These are phyloP conservation scores for Porodaedalea pini DNA, from an alignment of 1,284 basidiomycete species.

Conservation along the genomic window DNA sequence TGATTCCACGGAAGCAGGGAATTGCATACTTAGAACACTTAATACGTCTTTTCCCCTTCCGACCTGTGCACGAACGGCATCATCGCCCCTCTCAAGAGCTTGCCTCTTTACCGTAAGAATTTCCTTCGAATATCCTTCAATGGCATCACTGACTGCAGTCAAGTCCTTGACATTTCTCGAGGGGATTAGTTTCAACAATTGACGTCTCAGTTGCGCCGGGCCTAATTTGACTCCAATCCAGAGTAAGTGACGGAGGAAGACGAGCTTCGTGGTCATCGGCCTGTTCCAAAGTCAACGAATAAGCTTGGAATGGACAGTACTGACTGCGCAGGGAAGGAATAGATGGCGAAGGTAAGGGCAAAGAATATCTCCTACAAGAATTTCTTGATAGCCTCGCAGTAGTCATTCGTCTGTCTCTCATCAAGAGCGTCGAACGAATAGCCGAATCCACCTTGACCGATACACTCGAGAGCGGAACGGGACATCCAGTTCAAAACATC, in stretches of 20 bases:
- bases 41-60: conserved; percentile 18
- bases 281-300: too few relatives aligned
- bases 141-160: background rate
- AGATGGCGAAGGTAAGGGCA: too few relatives aligned
- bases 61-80: conserved; percentile 7
- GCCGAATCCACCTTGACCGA: conserved; percentile 27
- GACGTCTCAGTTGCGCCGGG: background rate
- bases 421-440: background rate
- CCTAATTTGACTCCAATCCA: conserved; percentile 9
- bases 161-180: conserved; percentile 31
- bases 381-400: background rate
- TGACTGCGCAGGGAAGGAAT: too few relatives aligned
- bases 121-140: conserved; percentile 10
- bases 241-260: conserved; percentile 9
- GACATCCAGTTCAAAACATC: conserved; percentile 33
- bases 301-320: too few relatives aligned
- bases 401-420: background rate
- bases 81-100: conserved; percentile 13
- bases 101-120: background rate
- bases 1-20: background rate
- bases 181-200: conserved; percentile 25
- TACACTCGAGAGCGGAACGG: conserved; percentile 33
- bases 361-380: too few relatives aligned
- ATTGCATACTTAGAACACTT: conserved; percentile 15
- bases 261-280: background rate